Evolutionary conservation across 257 asterid species (phyloP), one percentile per base, ranked within the genome.

Genomic region (Jaltomata sinuosa): DNA sequence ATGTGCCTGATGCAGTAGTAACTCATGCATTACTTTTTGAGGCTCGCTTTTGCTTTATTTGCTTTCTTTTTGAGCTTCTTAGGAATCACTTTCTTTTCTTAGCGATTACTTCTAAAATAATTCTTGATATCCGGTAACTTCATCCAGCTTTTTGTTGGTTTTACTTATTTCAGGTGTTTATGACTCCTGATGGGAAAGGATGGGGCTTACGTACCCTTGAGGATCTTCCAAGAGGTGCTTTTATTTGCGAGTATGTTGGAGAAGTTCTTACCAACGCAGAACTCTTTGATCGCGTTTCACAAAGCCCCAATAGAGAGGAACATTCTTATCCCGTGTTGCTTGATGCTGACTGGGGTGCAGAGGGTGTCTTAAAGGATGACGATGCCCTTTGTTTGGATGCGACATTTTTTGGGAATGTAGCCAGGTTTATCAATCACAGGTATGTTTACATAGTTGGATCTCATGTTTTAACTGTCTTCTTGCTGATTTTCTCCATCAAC

Each of bases 161-260:
- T 38, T 61, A 83, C 82, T 80, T 67, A 79, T 77, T 57, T 85
- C 87, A 96, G 98, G 98, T 96, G 84, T 96, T 93, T 87, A 92
- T 92, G 98, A 92, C 98, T 18, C 87, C 91, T 32, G 94, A 81
- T 81, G 97, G 93, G 83, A 94, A 95, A 87, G 99, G 99, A 12
- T 97, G 99, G 99, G 99, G 99, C 31, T 87, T 97, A 47, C 98
- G 98, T 71, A 97, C 98, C 45, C 92, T 94, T 31, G 98, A 95
- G 91, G 98, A 97, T 89, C 91, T 97, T 79, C 98, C 99, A 18
- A 93, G 92, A 89, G 99, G 99, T 64, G 93, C 98, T 2, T 97
- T 97, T 89, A 93, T 97, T 52, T 97, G 99, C 79, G 91, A 89
- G 83, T 89, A 88, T 85, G 87, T 88, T 52, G 92, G 92, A 6